Percentiles rank a stretch among this genome's conserved stretches.
phyloP scores from a whole-genome alignment of 2,329 filamentous ascomycete species.

The Cytospora paraplurivora region DNA sequence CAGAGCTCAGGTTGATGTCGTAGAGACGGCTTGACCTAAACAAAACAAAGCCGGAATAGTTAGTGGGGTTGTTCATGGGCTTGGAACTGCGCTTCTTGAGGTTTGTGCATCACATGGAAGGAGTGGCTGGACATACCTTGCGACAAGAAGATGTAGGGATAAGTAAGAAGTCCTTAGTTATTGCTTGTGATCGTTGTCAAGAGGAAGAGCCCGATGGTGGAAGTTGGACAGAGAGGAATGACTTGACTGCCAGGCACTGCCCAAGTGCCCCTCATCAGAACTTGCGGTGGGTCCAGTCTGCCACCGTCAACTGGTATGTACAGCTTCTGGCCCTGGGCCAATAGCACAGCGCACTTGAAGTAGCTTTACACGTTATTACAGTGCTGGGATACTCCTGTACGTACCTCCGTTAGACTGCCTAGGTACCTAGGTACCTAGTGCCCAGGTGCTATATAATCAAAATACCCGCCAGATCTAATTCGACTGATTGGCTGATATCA shows the following conservation, averaged over 20 bases:
- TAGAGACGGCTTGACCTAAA: slow-evolving; percentile 21
- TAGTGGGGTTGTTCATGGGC: slow-evolving; percentile 24
- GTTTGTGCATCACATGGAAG: neutral
- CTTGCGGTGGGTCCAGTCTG: slow-evolving; percentile 25
- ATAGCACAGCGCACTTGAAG: slow-evolving; percentile 11
- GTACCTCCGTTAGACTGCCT: too few species aligned
- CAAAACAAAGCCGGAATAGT: slow-evolving; percentile 24
- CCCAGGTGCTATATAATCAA: neutral
- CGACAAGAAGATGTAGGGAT: slow-evolving; percentile 1
- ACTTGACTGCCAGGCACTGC: slow-evolving; percentile 9
- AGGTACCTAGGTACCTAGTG: too few species aligned
- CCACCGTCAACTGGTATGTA: neutral
- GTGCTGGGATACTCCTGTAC: neutral
- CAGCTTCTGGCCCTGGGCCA: slow-evolving; percentile 1
- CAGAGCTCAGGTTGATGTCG: slow-evolving; percentile 14
- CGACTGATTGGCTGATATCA: neutral
- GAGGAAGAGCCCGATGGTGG: slow-evolving; percentile 8
- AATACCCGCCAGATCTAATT: slow-evolving; percentile 20
- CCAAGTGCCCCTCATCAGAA: slow-evolving; percentile 28
- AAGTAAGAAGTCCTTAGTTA: slow-evolving; percentile 8
- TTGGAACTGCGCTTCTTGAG: slow-evolving; percentile 1
- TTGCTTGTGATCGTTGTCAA: slow-evolving; percentile 16
- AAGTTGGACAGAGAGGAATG: slow-evolving; percentile 14
- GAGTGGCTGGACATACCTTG: slow-evolving; percentile 14
- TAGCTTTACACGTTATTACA: slow-evolving; percentile 7